Conservation (phyloP, 495 filamentous ascomycete species). For the Astrocystis sublimbata region DNA sequence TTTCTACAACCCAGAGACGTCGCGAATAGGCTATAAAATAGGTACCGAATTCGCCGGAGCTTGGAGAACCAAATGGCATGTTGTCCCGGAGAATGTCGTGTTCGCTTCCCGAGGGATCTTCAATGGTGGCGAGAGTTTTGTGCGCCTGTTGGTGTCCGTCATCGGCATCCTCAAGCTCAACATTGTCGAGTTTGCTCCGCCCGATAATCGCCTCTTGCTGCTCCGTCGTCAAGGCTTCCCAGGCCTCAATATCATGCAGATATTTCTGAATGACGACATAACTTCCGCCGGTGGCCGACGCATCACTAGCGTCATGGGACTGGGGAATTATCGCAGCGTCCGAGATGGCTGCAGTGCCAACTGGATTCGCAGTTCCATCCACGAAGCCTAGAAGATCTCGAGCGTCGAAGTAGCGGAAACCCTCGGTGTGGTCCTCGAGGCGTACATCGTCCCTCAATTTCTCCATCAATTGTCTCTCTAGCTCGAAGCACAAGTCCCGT, state of each 20-base stretch:
- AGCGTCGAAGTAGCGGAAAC: constrained; percentile 62
- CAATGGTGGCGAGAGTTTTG: constrained; percentile 56
- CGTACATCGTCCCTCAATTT: constrained; percentile 47
- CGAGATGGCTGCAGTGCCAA: constrained; percentile 36
- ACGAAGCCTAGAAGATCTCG: constrained; percentile 62
- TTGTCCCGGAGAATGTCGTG: constrained; percentile 59
- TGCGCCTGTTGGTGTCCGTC: constrained; percentile 50
- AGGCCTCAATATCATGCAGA: constrained; percentile 52
- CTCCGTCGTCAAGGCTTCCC: constrained; percentile 49
- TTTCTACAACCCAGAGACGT: constrained; percentile 58
- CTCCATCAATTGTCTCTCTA: constrained; percentile 56
- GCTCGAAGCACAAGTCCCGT: constrained; percentile 59
- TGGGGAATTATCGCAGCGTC: constrained; percentile 43
- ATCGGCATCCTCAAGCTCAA: constrained; percentile 55
- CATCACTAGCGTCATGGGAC: constrained; percentile 48
- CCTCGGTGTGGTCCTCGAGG: constrained; percentile 54
- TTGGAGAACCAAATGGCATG: constrained; percentile 61
- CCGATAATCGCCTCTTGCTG: constrained; percentile 59
- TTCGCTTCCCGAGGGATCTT: constrained; percentile 53
- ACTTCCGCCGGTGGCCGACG: constrained; percentile 45
- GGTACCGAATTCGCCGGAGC: constrained; percentile 55
- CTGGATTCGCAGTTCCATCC: constrained; percentile 60
- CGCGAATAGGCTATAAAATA: constrained; percentile 62
- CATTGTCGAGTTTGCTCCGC: constrained; percentile 57
- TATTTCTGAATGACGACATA: constrained; percentile 63